A percentile compares a stretch with the other conserved stretches of the same genome.
phyloP scores from a whole-genome alignment of 176 grass and related monocot species.

The Cocos nucifera region DNA sequence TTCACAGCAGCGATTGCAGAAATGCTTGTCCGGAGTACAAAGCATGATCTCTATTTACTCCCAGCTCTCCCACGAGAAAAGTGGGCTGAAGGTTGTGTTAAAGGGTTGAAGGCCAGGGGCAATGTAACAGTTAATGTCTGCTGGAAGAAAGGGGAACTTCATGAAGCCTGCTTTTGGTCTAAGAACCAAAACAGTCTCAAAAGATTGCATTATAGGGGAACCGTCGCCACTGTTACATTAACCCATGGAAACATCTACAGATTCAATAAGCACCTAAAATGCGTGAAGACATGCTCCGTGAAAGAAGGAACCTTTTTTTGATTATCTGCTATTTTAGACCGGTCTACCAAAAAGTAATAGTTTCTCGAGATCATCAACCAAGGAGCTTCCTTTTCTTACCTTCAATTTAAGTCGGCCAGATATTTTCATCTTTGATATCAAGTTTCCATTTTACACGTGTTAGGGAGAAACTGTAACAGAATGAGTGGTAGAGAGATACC shows the following conservation, averaged over 20 bases:
- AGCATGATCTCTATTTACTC: slow-evolving; percentile 56
- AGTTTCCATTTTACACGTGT: no score
- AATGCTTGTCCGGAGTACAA: slow-evolving; percentile 79
- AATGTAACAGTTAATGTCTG: slow-evolving; percentile 50
- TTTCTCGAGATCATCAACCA: no score
- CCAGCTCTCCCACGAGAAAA: slow-evolving; percentile 58
- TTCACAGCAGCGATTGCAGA: slow-evolving; percentile 75
- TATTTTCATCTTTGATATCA: no score
- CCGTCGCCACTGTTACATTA: slow-evolving; percentile 11
- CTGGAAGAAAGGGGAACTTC: slow-evolving; percentile 75
- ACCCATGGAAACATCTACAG: slow-evolving; percentile 38
- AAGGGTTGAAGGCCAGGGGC: slow-evolving; percentile 75
- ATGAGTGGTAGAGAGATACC: no score
- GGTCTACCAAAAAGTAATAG: no score
- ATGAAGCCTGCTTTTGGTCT: slow-evolving; percentile 70
- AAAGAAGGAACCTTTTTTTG: slow-evolving; percentile 2
- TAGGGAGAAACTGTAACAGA: no score
- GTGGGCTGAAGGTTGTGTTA: slow-evolving; percentile 67
- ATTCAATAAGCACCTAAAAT: slow-evolving; percentile 48
- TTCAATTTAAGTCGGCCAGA: no score
- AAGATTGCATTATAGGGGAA: slow-evolving; percentile 35
- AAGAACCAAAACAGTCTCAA: slow-evolving; percentile 28
- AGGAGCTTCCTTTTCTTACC: no score
- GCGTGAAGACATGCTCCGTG: slow-evolving; percentile 38
- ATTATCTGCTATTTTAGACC: no score